Base-by-base conservation (phyloP, 345 rosid genomes). In the Sapria himalayana region DNA sequence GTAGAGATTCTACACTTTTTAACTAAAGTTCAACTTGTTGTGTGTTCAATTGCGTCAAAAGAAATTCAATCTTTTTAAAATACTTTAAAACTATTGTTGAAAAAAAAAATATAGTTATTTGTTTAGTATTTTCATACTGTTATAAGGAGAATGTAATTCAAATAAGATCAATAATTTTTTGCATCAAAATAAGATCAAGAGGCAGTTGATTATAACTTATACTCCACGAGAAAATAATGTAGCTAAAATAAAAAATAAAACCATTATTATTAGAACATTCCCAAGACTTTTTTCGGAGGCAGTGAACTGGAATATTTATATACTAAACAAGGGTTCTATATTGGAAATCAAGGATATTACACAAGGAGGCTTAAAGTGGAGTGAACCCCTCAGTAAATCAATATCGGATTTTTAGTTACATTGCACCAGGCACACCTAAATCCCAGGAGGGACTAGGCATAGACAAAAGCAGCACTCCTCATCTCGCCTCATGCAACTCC, bases 61-160 rank as follows among this genome's bases (percentile, higher is more conserved):
- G n/a, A n/a, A n/a, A n/a, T 35, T 35, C 19, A 15, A 21, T 15
- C 10, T 10, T 15, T 4, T 40, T 40, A n/a, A 22, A 6, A 19
- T 21, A 40, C 0, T 49, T 49, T 4, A 4, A 0, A 4, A 10
- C 21, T 1, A 33, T 47, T 5, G 29, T 22, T 3, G 44, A 40
- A 10, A 40, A 11, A 21, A n/a, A 32, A 48, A 6, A 23, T 16
- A 0, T 24, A 25, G 8, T 15, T 22, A n/a, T 13, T 1, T 0
- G 25, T 48, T 5, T 29, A 39, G 8, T 39, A 39, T n/a, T 18
- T 41, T 3, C 22, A 25, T 1, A 41, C 40, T 7, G 55, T 41
- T 12, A 24, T 39, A 37, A 5, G 54, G 29, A 18, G 46, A 49
- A 2, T 40, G 20, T 9, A 31, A n/a, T 0, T 39, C 46, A 1